Base-by-base conservation (phyloP, 176 grass and related monocot species). In the Chrysopogon serrulatus region DNA sequence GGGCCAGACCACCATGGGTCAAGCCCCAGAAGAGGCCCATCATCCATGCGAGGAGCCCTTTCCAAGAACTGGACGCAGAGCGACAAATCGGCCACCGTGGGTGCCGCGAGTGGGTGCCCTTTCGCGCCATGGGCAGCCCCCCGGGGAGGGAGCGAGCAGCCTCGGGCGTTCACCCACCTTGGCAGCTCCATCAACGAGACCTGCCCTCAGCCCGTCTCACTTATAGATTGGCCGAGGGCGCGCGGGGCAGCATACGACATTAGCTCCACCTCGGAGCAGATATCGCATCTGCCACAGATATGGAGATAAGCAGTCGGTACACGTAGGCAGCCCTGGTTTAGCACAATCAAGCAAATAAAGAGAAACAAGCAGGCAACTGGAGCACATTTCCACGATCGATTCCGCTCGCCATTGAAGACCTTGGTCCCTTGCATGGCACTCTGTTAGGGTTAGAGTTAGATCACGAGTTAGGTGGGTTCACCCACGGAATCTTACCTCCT, bases 271-370 rank as follows among this genome's bases (percentile, higher is more conserved):
- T 73, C 14, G 86, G 96, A 99, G 96, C 96, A 92, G 93, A 99
- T 96, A 99, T 99, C 96, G 96, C 93, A 95, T 89, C 96, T 99
- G 91, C 89, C 88, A 94, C 91, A 96, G 80, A 95, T 89, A 91
- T 82, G 84, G 86, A 87, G 84, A 93, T 86, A 78, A 86, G 87
- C 73, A 92, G 79, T 71, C 74, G 75, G 74, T 85, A 82, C 87
- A 59, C 74, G 42, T 79, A 93, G 78, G 40, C 54, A 78, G 79
- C 85, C 72, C 76, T 90, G 87, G 75, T 78, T 85, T 85, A 82
- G 85, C 66, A 84, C 72, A 92, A 71, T 72, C 60, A 91, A 86
- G 73, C 49, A 76, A 83, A 82, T 85, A 90, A 82, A 88, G 68
- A 83, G 56, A 79, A 86, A 86, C 26, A 91, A 75, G 53, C 53